These are phyloP conservation scores for Tetrahymena elliotti DNA, from an alignment of 73 alveolate genomes.

Conservation along the genomic window DNA sequence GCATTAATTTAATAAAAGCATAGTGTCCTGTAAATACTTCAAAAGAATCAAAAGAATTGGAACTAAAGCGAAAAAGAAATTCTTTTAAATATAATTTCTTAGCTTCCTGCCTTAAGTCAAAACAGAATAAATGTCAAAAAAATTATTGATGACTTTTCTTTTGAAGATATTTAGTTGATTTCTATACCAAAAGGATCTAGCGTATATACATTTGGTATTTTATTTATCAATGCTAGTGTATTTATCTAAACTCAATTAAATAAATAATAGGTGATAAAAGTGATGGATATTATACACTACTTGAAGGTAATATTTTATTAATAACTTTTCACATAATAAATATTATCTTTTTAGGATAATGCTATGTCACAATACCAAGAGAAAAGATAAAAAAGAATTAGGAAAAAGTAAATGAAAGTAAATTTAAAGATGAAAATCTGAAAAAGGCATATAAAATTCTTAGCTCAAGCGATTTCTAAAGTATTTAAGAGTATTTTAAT, in stretches of 20 bases:
- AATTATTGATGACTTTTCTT: neutral
- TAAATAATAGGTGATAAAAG: neutral
- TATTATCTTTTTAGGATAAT: neutral
- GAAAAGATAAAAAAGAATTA: neutral
- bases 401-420: neutral
- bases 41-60: neutral
- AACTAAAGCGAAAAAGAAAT: neutral
- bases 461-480: neutral
- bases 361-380: neutral
- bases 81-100: neutral
- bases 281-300: neutral
- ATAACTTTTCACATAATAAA: neutral
- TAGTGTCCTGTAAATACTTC: neutral
- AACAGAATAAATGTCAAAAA: neutral
- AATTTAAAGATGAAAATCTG: neutral
- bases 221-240: neutral
- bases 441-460: neutral
- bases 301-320: neutral
- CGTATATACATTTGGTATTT: neutral
- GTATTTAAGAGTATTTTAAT: neutral
- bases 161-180: neutral
- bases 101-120: neutral
- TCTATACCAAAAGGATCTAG: neutral
- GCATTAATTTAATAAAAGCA: neutral
- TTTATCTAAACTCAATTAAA: neutral